phyloP scores from a whole-genome alignment of 495 filamentous ascomycete genomes.

The Parmelia sp. region DNA sequence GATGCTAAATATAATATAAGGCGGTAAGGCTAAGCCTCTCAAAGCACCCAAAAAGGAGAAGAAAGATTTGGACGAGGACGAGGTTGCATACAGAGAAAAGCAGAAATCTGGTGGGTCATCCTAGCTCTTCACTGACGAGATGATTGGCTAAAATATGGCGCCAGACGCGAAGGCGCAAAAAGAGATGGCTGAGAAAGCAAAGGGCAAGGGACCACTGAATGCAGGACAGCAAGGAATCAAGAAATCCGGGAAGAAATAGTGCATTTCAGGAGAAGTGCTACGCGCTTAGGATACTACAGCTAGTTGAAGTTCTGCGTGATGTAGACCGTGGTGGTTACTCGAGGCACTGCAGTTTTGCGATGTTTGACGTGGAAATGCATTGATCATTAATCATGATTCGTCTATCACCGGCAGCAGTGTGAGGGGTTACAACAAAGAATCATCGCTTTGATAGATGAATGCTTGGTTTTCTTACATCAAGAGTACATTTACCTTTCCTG shows the following conservation, averaged over 20 bases:
- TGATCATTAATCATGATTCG: not conserved
- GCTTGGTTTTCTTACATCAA: not conserved
- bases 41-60: slow-evolving; percentile 73
- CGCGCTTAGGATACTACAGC: not conserved
- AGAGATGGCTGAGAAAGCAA: slow-evolving; percentile 60
- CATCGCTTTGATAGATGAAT: not conserved
- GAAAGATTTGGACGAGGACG: slow-evolving; percentile 71
- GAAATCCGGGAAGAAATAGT: slow-evolving; percentile 83
- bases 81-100: slow-evolving; percentile 68
- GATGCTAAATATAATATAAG: slow-evolving; percentile 35
- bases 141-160: not conserved
- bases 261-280: not conserved
- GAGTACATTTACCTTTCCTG: not conserved
- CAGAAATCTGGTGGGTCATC: slow-evolving; percentile 57
- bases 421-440: not conserved
- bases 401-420: not conserved
- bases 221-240: slow-evolving; percentile 78
- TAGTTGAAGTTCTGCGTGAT: not conserved
- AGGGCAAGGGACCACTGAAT: slow-evolving; percentile 58
- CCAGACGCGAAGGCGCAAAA: slow-evolving; percentile 73
- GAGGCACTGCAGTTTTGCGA: not conserved
- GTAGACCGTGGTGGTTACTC: not conserved
- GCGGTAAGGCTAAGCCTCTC: slow-evolving; percentile 80
- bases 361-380: slow-evolving; percentile 1
- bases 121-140: not conserved